Percentiles rank a stretch among this genome's conserved stretches.
These are phyloP conservation scores for Eucalyptus coolabah DNA, from an alignment of 345 rosid genomes.

Conservation along the genomic window DNA sequence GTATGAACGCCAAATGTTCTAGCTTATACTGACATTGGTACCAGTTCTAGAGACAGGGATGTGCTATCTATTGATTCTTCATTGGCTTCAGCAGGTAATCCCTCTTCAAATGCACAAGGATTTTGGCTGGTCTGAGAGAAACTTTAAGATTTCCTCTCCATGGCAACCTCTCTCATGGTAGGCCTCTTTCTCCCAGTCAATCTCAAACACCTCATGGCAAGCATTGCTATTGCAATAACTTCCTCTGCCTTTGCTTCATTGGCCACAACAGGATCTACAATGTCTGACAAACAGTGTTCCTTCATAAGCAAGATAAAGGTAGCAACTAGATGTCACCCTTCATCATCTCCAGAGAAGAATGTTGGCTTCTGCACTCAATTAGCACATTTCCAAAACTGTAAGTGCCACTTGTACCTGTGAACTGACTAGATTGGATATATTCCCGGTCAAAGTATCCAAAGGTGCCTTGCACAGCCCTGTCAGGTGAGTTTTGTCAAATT, in stretches of 20 bases:
- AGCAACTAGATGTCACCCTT: too few species aligned
- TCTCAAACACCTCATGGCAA: constrained; percentile 1
- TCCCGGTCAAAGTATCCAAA: too few species aligned
- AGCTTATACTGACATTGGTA: too few species aligned
- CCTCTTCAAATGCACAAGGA: too few species aligned
- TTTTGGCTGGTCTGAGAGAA: too few species aligned
- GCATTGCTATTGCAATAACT: background rate
- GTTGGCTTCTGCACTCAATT: background rate
- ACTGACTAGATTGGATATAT: background rate
- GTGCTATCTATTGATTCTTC: too few species aligned
- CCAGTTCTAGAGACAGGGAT: too few species aligned
- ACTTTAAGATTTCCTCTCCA: background rate
- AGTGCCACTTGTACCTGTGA: constrained; percentile 14
- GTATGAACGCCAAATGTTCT: too few species aligned
- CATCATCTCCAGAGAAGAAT: too few species aligned
- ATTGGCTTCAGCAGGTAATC: too few species aligned
- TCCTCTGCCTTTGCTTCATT: background rate
- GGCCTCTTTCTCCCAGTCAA: constrained; percentile 12
- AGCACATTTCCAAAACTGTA: constrained; percentile 26
- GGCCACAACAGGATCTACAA: background rate
- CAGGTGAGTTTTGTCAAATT: too few species aligned
- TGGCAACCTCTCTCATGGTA: constrained; percentile 7
- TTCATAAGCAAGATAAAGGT: background rate
- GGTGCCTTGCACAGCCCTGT: too few species aligned
- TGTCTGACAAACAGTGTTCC: background rate